A percentile compares a stretch with the other conserved stretches of the same genome.
phyloP scores from a whole-genome alignment of 805 yeast genomes.

The Myxozyma vanderwaltii region DNA sequence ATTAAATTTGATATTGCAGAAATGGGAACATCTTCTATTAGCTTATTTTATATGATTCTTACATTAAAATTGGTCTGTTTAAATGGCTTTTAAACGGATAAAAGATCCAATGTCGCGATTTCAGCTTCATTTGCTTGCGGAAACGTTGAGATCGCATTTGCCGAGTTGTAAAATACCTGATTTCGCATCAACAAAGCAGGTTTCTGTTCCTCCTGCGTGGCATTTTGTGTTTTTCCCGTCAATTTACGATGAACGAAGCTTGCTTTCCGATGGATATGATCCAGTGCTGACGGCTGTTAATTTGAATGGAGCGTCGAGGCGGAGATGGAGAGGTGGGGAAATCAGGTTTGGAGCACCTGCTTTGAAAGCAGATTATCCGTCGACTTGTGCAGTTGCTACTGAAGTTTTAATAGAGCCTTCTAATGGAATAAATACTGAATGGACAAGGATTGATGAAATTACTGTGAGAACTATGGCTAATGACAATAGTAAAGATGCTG shows the following conservation, averaged over 20 bases:
- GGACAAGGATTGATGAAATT: conserved; percentile 9
- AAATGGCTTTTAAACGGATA: not conserved
- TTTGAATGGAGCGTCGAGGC: conserved; percentile 6
- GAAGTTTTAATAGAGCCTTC: not conserved
- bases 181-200: not conserved
- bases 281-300: not conserved
- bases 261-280: conserved; percentile 29
- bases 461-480: conserved; percentile 9
- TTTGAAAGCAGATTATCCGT: conserved; percentile 4
- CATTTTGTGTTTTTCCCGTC: conserved; percentile 28
- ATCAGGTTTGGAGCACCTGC: conserved; percentile 12
- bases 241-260: conserved; percentile 5
- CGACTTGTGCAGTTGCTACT: conserved; percentile 7
- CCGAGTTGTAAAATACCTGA: conserved; percentile 25
- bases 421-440: not conserved
- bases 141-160: conserved; percentile 24
- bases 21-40: too few relatives aligned
- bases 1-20: too few relatives aligned
- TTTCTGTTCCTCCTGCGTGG: conserved; percentile 25
- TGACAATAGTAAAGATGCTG: not conserved
- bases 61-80: too few relatives aligned
- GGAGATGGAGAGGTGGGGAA: conserved; percentile 32
- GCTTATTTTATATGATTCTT: too few relatives aligned
- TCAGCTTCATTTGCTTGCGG: conserved; percentile 16
- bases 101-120: conserved; percentile 20